Base-by-base conservation (phyloP, 345 rosid species). In the Salix brachista region DNA sequence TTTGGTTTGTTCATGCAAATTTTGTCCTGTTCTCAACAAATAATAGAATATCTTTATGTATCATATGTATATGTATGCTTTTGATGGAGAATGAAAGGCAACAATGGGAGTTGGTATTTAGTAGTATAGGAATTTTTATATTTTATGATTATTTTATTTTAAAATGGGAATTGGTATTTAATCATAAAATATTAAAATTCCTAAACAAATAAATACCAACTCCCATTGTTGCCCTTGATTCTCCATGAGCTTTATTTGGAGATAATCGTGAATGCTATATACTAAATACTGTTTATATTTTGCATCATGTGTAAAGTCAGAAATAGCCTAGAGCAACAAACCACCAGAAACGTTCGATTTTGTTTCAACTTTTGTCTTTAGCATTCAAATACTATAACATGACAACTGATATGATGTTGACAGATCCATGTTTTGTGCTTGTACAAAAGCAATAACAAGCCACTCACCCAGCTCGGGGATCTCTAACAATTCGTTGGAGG, bases 381-480 rank as follows among this genome's bases (percentile, higher is more conserved):
- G 37, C 25, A 73, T 60, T 73, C 68, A 73, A 52, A 73, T 73
- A 18, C 11, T 61, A 13, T 8, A 37, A 73, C 41, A 25, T 50
- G 65, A 44, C 30, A 66, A 5, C 32, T 62, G 34, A 42, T 52
- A 8, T 23, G 65, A 21, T 17, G 13, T 21, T 34, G 19, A 37
- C 18, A n/a, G 62, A 72, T 25, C 25, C 19, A 36, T 26, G 50
- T 62, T 73, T 7, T 39, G 34, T 46, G 5, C 19, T 13, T 62
- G 39, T 7, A 26, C 70, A n/a, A 23, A 74, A 30, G 9, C 56
- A 74, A 28, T 16, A 64, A 65, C 37, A 39, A 28, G 56, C 62
- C 67, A 82, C 90, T 80, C 80, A 96, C 97, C 98, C 98, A 75
- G 99, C 99, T 66, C 97, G 93, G 73, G 98, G 98, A 84, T 96